phyloP scores from a whole-genome alignment of 1,284 basidiomycete genomes.

The Moesziomyces parantarcticus region DNA sequence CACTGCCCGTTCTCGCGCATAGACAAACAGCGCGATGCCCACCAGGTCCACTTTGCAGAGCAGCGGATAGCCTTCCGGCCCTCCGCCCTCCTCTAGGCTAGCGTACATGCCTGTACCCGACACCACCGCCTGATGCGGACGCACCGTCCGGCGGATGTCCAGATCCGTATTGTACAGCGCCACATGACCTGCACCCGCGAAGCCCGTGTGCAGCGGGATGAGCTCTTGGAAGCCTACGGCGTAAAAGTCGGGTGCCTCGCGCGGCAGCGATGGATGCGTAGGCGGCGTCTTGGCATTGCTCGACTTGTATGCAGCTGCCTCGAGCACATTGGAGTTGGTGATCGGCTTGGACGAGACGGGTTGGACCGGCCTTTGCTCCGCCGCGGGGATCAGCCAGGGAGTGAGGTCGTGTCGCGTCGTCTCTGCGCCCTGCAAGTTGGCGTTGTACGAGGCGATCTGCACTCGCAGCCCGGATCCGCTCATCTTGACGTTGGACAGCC shows the following conservation, averaged over 20 bases:
- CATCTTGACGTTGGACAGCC: slow-evolving; percentile 5
- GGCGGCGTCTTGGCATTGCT: slow-evolving; percentile 38
- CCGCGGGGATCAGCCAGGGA: slow-evolving; percentile 65
- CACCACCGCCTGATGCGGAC: slow-evolving; percentile 65
- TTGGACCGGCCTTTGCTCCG: slow-evolving; percentile 68
- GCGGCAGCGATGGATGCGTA: slow-evolving; percentile 41
- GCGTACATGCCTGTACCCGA: slow-evolving; percentile 60
- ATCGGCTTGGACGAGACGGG: slow-evolving; percentile 34
- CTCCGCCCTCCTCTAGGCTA: slow-evolving; percentile 57
- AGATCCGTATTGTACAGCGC: slow-evolving; percentile 75
- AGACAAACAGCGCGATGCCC: slow-evolving; percentile 73
- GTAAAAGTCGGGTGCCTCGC: slow-evolving; percentile 75
- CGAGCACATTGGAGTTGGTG: slow-evolving; percentile 26
- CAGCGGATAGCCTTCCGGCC: slow-evolving; percentile 62
- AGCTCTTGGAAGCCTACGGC: slow-evolving; percentile 91
- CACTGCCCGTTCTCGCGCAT: slow-evolving; percentile 75
- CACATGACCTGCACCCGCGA: slow-evolving; percentile 68
- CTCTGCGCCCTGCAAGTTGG: slow-evolving; percentile 78
- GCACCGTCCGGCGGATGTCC: slow-evolving; percentile 69
- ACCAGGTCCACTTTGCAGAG: slow-evolving; percentile 57
- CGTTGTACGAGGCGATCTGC: slow-evolving; percentile 86
- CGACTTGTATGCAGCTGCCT: slow-evolving; percentile 36
- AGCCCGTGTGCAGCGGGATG: slow-evolving; percentile 75
- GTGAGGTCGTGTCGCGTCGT: slow-evolving; percentile 63
- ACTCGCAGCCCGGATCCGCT: slow-evolving; percentile 70